Percentiles rank a stretch among this genome's conserved stretches.
Conservation (phyloP, 139 green algal species). For the Zygnema cylindricum region DNA sequence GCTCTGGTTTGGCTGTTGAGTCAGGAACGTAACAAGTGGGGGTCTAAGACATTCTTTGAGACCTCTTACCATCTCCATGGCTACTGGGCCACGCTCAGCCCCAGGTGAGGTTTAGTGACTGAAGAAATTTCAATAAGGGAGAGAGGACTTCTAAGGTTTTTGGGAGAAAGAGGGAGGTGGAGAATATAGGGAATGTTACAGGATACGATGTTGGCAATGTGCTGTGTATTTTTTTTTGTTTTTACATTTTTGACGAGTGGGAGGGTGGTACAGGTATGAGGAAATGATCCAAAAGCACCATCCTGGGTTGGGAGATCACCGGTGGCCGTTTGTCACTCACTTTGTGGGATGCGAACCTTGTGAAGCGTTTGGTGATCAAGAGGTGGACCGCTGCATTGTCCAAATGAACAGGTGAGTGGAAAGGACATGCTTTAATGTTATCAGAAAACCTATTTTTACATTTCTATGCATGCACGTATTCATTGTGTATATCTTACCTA, state of each 20-base stretch:
- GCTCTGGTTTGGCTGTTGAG: conserved; percentile 27
- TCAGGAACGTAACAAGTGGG: conserved; percentile 1
- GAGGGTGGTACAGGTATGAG: conserved; percentile 41
- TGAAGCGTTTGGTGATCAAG: neutral
- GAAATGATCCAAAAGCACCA: conserved; percentile 34
- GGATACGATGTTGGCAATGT: neutral
- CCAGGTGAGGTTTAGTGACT: conserved; percentile 27
- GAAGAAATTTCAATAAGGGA: neutral
- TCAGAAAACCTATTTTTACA: neutral
- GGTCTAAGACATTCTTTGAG: conserved; percentile 36
- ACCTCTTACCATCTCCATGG: conserved; percentile 34
- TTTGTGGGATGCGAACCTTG: conserved; percentile 51
- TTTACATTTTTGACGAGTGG: no score
- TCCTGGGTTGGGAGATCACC: conserved; percentile 26
- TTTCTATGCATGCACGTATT: no score
- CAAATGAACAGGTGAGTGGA: conserved; percentile 35
- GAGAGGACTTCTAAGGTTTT: neutral
- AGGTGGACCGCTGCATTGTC: conserved; percentile 4
- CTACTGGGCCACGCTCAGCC: conserved; percentile 39
- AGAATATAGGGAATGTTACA: neutral
- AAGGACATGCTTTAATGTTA: neutral
- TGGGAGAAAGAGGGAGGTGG: neutral
- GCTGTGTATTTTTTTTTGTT: neutral
- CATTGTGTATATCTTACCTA: no score
- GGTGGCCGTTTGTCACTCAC: conserved; percentile 51